Conservation (phyloP, 2,329 filamentous ascomycete genomes). For the Trichophyton schoenleinii region DNA sequence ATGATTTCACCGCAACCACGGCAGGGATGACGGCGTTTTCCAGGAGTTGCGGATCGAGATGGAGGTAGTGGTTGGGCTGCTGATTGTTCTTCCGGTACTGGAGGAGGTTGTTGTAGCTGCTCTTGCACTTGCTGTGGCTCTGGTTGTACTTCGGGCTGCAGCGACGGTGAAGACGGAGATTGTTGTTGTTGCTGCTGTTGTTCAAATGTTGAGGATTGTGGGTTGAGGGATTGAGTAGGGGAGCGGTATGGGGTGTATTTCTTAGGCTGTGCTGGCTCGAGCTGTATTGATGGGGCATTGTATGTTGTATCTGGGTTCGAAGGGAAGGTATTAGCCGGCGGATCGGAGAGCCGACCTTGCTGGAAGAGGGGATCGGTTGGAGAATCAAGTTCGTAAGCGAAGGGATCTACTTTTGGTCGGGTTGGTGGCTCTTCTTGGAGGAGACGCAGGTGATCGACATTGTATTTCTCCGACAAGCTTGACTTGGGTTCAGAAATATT, state of each 20-base stretch:
- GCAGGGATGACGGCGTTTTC: slow-evolving; percentile 45
- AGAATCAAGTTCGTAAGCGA: slow-evolving; percentile 29
- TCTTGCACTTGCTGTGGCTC: slow-evolving; percentile 2
- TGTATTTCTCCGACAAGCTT: slow-evolving; percentile 16
- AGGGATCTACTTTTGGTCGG: slow-evolving; percentile 3
- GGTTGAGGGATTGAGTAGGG: not conserved
- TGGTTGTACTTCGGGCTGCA: not conserved
- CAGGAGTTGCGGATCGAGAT: slow-evolving; percentile 4
- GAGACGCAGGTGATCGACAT: not conserved
- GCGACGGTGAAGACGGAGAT: slow-evolving; percentile 14
- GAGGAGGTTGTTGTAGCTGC: not conserved
- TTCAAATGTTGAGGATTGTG: not conserved
- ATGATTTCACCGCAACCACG: slow-evolving; percentile 70
- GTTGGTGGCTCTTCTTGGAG: not conserved
- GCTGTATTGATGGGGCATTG: not conserved
- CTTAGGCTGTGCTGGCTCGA: not conserved
- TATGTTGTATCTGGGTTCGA: not conserved
- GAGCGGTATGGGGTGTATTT: slow-evolving; percentile 5
- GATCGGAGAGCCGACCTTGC: slow-evolving; percentile 26
- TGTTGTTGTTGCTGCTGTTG: slow-evolving; percentile 8
- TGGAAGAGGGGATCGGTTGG: slow-evolving; percentile 37
- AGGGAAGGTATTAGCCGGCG: not conserved
- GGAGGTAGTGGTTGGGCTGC: not conserved
- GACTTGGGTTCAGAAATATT: slow-evolving; percentile 22
- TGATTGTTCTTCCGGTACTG: slow-evolving; percentile 5